phyloP scores from a whole-genome alignment of 352 stramenopile genomes.

The Pythium rhizo-oryzae region DNA sequence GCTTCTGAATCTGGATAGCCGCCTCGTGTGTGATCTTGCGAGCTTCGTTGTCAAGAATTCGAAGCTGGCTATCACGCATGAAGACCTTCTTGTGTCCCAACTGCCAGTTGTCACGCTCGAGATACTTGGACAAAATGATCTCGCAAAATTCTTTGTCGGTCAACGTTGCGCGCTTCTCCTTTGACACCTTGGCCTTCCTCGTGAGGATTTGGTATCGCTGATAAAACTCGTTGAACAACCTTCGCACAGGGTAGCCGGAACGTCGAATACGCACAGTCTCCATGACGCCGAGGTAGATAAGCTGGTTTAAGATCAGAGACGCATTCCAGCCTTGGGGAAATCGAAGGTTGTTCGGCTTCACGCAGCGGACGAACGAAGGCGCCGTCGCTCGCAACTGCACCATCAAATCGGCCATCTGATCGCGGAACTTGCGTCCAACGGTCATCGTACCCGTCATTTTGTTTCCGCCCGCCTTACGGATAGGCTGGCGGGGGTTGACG shows the following conservation, averaged over 20 bases:
- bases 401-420: constrained; percentile 90
- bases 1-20: constrained; percentile 77
- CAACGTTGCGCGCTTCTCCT: constrained; percentile 51
- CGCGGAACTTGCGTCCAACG: constrained; percentile 89
- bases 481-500: constrained; percentile 57
- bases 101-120: constrained; percentile 88
- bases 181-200: constrained; percentile 56
- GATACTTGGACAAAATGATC: constrained; percentile 72
- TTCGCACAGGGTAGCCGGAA: constrained; percentile 85
- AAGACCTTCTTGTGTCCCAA: constrained; percentile 91
- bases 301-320: constrained; percentile 84
- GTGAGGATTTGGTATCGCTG: constrained; percentile 90
- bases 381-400: constrained; percentile 77
- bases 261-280: constrained; percentile 90
- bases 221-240: constrained; percentile 86
- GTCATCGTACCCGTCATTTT: constrained; percentile 92
- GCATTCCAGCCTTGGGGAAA: constrained; percentile 89
- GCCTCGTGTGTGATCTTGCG: constrained; percentile 88
- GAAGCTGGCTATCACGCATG: constrained; percentile 81
- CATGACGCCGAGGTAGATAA: constrained; percentile 91
- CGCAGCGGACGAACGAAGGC: constrained; percentile 91
- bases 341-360: constrained; percentile 92
- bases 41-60: constrained; percentile 80
- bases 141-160: constrained; percentile 84
- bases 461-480: constrained; percentile 70